Base-by-base conservation (phyloP, 345 rosid genomes). In the Syzygium aqueum region DNA sequence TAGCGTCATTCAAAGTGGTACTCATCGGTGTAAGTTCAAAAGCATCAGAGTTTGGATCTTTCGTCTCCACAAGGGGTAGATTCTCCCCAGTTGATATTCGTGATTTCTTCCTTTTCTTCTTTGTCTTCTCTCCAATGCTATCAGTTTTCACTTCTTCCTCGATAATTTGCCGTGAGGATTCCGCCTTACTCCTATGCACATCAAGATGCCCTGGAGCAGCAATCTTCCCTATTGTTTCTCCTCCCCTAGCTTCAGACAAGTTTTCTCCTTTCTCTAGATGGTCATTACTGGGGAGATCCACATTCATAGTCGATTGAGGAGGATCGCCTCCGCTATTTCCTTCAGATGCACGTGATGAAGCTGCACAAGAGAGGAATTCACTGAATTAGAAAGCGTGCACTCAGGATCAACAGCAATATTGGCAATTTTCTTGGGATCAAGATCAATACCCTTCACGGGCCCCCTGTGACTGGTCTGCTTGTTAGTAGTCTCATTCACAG, bases 321-420 rank as follows among this genome's bases (percentile, higher is more conserved):
- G 85, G 77, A 65, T 86, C 65, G 77, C 85, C 88, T 87, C 86
- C 89, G 27, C 53, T 10, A 56, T 84, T 78, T 85, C 87, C 87
- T 84, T 90, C 90, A 21, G 25, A 59, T 86, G 85, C 77, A 78
- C 51, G 87, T 28, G 85, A 51, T 80, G 57, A 80, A 77, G 53
- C 77, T 53, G 59, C 50, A 33, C 87, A 85, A 65, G 77, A 85
- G 51, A 37, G 30, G 80, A 73, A 88, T 56, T 54, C 54, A 15
- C 85, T 17, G 57, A 21, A 28, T 84, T 84, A 51, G 85, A 84
- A 84, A 84, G 25, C 19, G 17, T 8, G 80, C 52, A 21, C 33
- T 52, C 51, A 8, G 49, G 51, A 53, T 40, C 53, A 33, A 59
- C 25, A 13, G 19, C 59, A 33, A 53, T 25, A 28, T n/a, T 52